phyloP scores from a whole-genome alignment of 2,329 filamentous ascomycete genomes.

The Diplodia mutila region DNA sequence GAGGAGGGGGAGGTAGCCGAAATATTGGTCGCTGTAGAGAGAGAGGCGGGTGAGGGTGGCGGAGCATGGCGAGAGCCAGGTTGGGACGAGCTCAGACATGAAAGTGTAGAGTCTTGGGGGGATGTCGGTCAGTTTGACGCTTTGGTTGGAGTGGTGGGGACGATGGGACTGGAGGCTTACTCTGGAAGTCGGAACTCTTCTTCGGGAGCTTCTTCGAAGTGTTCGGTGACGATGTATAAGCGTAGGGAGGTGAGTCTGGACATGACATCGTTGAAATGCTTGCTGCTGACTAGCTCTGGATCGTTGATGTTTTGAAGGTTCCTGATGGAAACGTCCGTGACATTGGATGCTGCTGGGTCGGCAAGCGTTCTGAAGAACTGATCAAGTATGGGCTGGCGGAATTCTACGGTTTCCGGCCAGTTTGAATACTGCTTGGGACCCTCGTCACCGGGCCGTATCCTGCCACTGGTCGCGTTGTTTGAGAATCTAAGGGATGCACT shows the following conservation, averaged over 20 bases:
- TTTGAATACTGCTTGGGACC: neutral
- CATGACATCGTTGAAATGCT: neutral
- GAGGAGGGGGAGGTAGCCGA: conserved; percentile 47
- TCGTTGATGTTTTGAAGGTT: conserved; percentile 8
- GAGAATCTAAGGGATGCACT: neutral
- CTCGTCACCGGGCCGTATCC: neutral
- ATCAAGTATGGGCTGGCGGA: neutral
- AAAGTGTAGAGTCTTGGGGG: conserved; percentile 30
- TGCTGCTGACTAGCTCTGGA: neutral
- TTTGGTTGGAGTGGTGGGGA: neutral
- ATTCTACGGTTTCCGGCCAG: neutral
- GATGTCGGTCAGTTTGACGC: neutral
- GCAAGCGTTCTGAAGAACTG: neutral
- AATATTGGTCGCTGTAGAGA: conserved; percentile 37
- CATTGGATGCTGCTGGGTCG: neutral
- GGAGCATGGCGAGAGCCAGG: conserved; percentile 33
- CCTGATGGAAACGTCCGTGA: neutral
- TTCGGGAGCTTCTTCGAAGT: neutral
- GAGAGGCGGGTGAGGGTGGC: conserved; percentile 47
- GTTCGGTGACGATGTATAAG: neutral
- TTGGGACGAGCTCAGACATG: conserved; percentile 27
- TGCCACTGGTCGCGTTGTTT: neutral
- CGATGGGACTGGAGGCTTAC: neutral
- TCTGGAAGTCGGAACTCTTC: neutral
- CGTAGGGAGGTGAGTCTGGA: neutral